Evolutionary conservation across 2,329 filamentous ascomycete genomes (phyloP).

Genomic region (Helicocarpus griseus): DNA sequence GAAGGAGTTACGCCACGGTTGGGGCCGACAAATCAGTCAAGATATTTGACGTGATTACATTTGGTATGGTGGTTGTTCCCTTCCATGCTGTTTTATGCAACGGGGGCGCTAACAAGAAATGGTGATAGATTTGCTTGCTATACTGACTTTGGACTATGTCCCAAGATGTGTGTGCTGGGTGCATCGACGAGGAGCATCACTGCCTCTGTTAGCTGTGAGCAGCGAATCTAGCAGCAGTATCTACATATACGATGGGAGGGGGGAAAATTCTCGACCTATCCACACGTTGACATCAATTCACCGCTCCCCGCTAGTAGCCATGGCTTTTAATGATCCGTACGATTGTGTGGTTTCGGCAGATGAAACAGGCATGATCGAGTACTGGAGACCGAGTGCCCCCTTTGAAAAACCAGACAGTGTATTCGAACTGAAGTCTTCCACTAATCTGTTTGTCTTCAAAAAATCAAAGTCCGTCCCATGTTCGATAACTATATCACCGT

Average conservation of each 20-base stretch:
- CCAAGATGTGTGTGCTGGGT: slow-evolving; percentile 87
- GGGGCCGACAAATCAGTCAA: slow-evolving; percentile 47
- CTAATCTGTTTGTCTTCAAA: slow-evolving; percentile 93
- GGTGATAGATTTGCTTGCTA: slow-evolving; percentile 61
- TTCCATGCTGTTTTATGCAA: too few relatives aligned
- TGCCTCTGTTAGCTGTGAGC: slow-evolving; percentile 77
- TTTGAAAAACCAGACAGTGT: slow-evolving; percentile 90
- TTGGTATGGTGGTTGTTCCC: slow-evolving; percentile 40
- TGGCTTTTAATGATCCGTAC: slow-evolving; percentile 80
- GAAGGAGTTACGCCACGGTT: slow-evolving; percentile 83
- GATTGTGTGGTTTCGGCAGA: slow-evolving; percentile 90
- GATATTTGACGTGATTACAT: slow-evolving; percentile 63
- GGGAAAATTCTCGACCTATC: slow-evolving; percentile 65
- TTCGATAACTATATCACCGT: slow-evolving; percentile 75
- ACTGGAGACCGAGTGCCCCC: slow-evolving; percentile 68
- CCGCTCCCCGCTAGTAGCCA: slow-evolving; percentile 66
- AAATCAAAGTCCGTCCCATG: slow-evolving; percentile 81
- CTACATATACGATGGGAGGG: slow-evolving; percentile 78
- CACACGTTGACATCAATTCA: slow-evolving; percentile 75
- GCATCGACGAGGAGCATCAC: slow-evolving; percentile 74
- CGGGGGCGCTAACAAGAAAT: slow-evolving; percentile 1
- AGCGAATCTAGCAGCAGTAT: slow-evolving; percentile 64
- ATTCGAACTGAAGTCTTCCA: slow-evolving; percentile 87
- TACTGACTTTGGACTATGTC: slow-evolving; percentile 65
- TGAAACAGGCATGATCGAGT: slow-evolving; percentile 87